Base-by-base conservation (phyloP, 2,329 filamentous ascomycete species). In the Colletotrichum australisinense region DNA sequence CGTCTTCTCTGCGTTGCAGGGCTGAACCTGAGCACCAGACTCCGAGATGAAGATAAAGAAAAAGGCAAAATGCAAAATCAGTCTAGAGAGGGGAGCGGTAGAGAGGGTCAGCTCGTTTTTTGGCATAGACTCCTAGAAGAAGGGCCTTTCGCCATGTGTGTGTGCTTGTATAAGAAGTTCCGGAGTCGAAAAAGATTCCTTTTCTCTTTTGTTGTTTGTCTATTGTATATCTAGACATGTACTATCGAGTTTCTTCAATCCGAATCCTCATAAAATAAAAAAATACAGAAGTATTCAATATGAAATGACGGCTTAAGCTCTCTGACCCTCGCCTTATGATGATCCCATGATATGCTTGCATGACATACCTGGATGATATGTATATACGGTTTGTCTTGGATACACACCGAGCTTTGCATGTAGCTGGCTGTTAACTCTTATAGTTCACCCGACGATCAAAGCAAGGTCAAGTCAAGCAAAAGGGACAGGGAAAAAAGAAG, bases 401-500 rank as follows among this genome's bases (percentile, higher is more conserved):
- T 46, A 2, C 2, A 46, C n/a, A 16, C 11, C 3, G 16, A 7
- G 16, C 42, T 19, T 14, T 5, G 12, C 12, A 38, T 2, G 14
- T 38, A 38, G 12, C 12, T 14, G 12, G 4, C 16, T 16, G 6
- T 46, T 19, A 46, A 16, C 30, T 30, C 8, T 30, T 1, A 30
- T 30, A 30, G 30, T 30, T 30, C 30, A 30, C 30, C 30, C 8
- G 8, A 30, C 2, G 2, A 30, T 30, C 30, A 30, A 30, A 30
- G 16, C 42, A 46, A 46, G 16, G 16, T 2, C 42, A 46, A n/a
- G 16, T 46, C 42, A 46, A 46, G 26, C 42, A 46, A 12, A 38
- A 1, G 9, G 30, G n/a, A n/a, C n/a, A n/a, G 30, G n/a, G 46
- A 22, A 1, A 53, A 26, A 19, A 28, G 42, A 67, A 19, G 81